A percentile compares a stretch with the other conserved stretches of the same genome.
phyloP scores from a whole-genome alignment of 768 basidiomycete genomes.

The Pholiota molesta region DNA sequence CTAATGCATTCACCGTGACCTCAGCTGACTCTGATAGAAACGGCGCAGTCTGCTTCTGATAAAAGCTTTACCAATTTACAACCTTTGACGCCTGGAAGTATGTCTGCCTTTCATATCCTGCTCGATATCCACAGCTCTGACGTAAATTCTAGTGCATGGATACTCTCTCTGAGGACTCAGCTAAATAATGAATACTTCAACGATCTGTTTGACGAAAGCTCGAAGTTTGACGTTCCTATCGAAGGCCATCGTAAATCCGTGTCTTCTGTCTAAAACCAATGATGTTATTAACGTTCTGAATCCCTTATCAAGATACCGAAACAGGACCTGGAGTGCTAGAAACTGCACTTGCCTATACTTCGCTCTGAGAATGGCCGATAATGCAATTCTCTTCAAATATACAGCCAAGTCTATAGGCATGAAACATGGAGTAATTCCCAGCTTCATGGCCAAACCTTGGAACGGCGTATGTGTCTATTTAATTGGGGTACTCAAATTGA shows the following conservation, averaged over 20 bases:
- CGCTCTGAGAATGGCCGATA: slow-evolving; percentile 86
- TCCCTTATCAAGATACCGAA: slow-evolving; percentile 69
- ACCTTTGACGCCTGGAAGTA: slow-evolving; percentile 92
- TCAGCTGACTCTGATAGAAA: slow-evolving; percentile 55
- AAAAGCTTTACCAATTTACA: slow-evolving; percentile 79
- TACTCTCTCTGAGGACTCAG: slow-evolving; percentile 93
- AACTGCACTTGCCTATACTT: slow-evolving; percentile 85
- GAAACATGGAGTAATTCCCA: slow-evolving; percentile 85
- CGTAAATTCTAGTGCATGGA: slow-evolving; percentile 77
- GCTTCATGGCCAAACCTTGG: slow-evolving; percentile 99
- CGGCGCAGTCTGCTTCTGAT: slow-evolving; percentile 69
- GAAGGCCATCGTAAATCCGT: slow-evolving; percentile 79
- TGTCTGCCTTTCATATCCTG: slow-evolving; percentile 29
- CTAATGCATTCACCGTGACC: background rate
- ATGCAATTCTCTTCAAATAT: slow-evolving; percentile 91
- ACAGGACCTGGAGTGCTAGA: slow-evolving; percentile 90
- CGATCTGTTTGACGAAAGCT: slow-evolving; percentile 79
- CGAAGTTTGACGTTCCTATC: slow-evolving; percentile 74
- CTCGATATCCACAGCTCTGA: no score
- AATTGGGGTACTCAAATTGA: background rate
- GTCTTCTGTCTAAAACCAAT: background rate
- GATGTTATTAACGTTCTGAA: background rate
- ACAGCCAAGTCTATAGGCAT: slow-evolving; percentile 91
- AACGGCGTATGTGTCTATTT: slow-evolving; percentile 64
- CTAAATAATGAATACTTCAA: slow-evolving; percentile 89